A percentile compares a stretch with the other conserved stretches of the same genome.
Conservation (phyloP, 106 monocot genomes). For the Cymbidium sinense region DNA sequence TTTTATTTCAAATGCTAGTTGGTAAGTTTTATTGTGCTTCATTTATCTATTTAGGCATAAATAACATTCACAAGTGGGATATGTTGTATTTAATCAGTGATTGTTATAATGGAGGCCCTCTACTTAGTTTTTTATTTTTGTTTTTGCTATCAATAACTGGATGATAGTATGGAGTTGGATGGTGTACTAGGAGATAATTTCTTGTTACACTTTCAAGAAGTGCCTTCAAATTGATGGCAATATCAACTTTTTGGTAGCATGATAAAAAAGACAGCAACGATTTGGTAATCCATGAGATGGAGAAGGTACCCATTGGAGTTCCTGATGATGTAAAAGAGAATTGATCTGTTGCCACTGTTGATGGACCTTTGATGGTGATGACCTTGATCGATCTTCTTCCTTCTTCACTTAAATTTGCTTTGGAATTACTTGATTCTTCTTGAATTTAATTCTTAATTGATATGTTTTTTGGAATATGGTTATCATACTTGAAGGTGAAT, state of each 20-base stretch:
- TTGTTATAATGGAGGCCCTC: neutral
- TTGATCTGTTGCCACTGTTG: no score
- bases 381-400: neutral
- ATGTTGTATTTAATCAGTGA: neutral
- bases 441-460: neutral
- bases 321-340: neutral
- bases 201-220: neutral
- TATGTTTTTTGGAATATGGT: neutral
- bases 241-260: no score
- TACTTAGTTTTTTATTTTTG: neutral
- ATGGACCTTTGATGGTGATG: neutral
- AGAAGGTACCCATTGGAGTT: neutral
- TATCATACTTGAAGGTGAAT: no score
- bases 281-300: no score
- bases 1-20: neutral
- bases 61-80: neutral
- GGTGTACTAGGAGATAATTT: neutral
- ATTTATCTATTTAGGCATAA: neutral
- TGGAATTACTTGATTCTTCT: neutral
- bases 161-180: neutral
- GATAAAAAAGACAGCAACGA: no score
- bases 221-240: no score
- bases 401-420: neutral
- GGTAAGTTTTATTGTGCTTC: neutral
- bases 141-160: neutral